phyloP scores from a whole-genome alignment of 768 basidiomycete genomes.

The Asterophora lycoperdoides region DNA sequence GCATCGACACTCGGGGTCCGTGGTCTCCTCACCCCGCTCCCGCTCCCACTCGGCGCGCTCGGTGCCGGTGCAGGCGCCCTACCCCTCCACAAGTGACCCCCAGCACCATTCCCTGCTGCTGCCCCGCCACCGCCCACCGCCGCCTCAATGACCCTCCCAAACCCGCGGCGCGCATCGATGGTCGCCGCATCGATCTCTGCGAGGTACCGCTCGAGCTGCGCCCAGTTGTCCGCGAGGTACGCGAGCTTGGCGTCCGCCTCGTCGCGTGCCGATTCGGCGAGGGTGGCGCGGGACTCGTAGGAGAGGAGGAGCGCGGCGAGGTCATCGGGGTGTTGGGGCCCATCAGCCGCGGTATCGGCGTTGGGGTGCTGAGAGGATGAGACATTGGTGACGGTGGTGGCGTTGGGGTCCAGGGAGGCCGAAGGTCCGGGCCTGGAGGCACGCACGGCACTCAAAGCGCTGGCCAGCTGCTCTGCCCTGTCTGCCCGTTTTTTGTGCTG shows the following conservation, averaged over 20 bases:
- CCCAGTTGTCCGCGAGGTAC: constrained; percentile 46
- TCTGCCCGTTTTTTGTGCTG: constrained; percentile 42
- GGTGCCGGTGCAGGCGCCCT: background rate
- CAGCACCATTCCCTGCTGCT: constrained; percentile 16
- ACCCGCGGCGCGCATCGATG: constrained; percentile 46
- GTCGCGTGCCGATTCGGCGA: constrained; percentile 50
- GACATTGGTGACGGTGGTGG: too few relatives aligned
- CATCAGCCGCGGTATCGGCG: constrained; percentile 11
- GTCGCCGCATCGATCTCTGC: constrained; percentile 39
- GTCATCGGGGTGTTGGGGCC: constrained; percentile 16
- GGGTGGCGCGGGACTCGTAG: constrained; percentile 45
- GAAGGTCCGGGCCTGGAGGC: constrained; percentile 13
- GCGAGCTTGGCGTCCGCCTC: constrained; percentile 48
- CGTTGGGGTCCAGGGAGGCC: too few relatives aligned
- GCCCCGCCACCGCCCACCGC: too few relatives aligned
- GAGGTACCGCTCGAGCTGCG: constrained; percentile 46
- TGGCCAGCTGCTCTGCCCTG: constrained; percentile 42
- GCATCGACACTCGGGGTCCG: constrained; percentile 36
- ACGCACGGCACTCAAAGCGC: too few relatives aligned
- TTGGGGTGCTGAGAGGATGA: background rate
- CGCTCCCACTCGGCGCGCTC: constrained; percentile 11
- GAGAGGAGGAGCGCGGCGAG: constrained; percentile 36
- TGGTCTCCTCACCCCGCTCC: constrained; percentile 18
- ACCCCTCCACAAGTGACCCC: background rate
- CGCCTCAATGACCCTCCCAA: constrained; percentile 41